Evolutionary conservation across 1,284 basidiomycete genomes (phyloP).

Genomic region (Volvariella volvacea): DNA sequence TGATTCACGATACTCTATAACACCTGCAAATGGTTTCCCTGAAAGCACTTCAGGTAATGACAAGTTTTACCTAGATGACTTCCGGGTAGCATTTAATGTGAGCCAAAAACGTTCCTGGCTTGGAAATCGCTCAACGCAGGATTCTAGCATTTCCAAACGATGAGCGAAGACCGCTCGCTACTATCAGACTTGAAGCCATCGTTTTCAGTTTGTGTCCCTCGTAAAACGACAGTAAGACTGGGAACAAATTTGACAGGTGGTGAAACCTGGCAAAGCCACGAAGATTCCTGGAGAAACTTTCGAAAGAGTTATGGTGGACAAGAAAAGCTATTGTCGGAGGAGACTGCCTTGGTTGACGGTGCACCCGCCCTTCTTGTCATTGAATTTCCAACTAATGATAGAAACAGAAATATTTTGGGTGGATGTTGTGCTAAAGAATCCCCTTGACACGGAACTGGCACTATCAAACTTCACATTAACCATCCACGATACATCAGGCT

Average conservation of each 20-base stretch:
- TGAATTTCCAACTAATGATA: conserved; percentile 1
- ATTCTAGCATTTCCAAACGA: conserved; percentile 54
- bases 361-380: conserved; percentile 12
- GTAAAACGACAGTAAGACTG: conserved; percentile 48
- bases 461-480: conserved; percentile 53
- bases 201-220: conserved; percentile 48
- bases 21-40: conserved; percentile 10
- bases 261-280: conserved; percentile 51
- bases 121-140: conserved; percentile 2
- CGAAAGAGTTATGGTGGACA: conserved; percentile 48
- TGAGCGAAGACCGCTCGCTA: conserved; percentile 24
- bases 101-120: conserved; percentile 10
- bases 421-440: conserved; percentile 62
- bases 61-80: conserved; percentile 70
- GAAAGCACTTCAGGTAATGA: conserved; percentile 32
- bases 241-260: conserved; percentile 40
- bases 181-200: conserved; percentile 46
- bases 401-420: conserved; percentile 67
- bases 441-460: conserved; percentile 62
- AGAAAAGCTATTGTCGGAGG: conserved; percentile 43
- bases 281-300: conserved; percentile 58
- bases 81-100: conserved; percentile 70
- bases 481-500: conserved; percentile 32
- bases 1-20: conserved; percentile 20
- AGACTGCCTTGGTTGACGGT: conserved; percentile 63